Conservation (phyloP, 306 rosid species). For the Heteromeles arbutifolia region DNA sequence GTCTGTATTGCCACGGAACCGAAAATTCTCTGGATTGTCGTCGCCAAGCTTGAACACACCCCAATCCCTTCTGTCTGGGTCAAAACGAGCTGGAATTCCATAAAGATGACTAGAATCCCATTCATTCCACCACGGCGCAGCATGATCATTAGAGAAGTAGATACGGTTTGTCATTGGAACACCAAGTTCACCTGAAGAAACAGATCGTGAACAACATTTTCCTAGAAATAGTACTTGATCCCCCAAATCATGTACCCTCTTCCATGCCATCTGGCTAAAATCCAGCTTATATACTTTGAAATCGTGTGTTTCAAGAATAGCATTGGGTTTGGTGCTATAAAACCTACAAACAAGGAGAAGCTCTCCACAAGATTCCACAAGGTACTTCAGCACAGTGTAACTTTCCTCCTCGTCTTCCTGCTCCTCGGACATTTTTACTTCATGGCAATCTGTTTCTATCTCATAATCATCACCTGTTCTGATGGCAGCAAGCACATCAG, state of each 20-base stretch:
- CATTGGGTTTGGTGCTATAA: constrained; percentile 23
- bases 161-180: constrained; percentile 28
- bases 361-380: constrained; percentile 49
- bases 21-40: neutral
- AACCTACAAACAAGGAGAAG: constrained; percentile 50
- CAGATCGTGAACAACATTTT: constrained; percentile 49
- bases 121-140: constrained; percentile 24
- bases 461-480: constrained; percentile 8
- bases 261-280: constrained; percentile 25
- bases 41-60: constrained; percentile 35
- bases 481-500: constrained; percentile 14
- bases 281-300: constrained; percentile 41
- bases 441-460: constrained; percentile 29
- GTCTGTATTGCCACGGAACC: constrained; percentile 30
- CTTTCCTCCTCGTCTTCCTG: neutral
- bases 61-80: constrained; percentile 41
- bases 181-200: constrained; percentile 40
- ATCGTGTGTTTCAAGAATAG: constrained; percentile 28
- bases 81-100: constrained; percentile 29
- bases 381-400: constrained; percentile 32
- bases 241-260: constrained; percentile 30
- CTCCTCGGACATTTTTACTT: constrained; percentile 29
- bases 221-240: constrained; percentile 42
- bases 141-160: constrained; percentile 5
- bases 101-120: constrained; percentile 52